Evolutionary conservation across 306 rosid species (phyloP).

Genomic region (Carpinus viminea): DNA sequence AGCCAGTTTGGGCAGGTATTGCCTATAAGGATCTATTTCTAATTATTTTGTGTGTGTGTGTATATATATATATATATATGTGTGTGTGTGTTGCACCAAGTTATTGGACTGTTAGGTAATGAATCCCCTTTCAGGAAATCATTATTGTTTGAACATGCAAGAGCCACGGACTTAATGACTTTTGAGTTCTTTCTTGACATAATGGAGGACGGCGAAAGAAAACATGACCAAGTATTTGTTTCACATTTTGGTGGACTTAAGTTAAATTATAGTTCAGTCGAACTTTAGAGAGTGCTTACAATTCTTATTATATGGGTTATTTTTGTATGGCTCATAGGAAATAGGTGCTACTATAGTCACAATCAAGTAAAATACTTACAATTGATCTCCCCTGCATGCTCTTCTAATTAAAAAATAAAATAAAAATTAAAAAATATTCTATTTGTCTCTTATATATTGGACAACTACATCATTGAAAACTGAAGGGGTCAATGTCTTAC

Average conservation of each 20-base stretch:
- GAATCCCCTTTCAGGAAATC: not conserved
- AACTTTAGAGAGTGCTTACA: no score
- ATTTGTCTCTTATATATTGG: not conserved
- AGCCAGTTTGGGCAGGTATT: no score
- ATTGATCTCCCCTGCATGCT: not conserved
- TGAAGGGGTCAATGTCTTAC: not conserved
- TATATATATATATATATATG: no score
- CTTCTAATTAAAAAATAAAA: no score
- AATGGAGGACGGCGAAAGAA: not conserved
- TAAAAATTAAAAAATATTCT: no score
- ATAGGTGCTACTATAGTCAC: no score
- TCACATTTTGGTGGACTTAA: no score
- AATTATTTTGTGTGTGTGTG: no score
- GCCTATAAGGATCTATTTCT: not conserved
- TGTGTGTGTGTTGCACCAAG: not conserved
- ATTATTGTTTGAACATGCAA: not conserved
- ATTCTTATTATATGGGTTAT: no score
- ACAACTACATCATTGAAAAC: not conserved
- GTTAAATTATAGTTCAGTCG: no score
- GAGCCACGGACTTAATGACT: not conserved
- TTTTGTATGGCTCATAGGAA: rapidly evolving
- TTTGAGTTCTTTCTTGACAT: not conserved
- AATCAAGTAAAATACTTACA: no score
- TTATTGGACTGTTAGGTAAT: constrained; percentile 6
- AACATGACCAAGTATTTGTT: not conserved